phyloP scores from a whole-genome alignment of 2,329 filamentous ascomycete genomes.

The Biscogniauxia mediterranea region DNA sequence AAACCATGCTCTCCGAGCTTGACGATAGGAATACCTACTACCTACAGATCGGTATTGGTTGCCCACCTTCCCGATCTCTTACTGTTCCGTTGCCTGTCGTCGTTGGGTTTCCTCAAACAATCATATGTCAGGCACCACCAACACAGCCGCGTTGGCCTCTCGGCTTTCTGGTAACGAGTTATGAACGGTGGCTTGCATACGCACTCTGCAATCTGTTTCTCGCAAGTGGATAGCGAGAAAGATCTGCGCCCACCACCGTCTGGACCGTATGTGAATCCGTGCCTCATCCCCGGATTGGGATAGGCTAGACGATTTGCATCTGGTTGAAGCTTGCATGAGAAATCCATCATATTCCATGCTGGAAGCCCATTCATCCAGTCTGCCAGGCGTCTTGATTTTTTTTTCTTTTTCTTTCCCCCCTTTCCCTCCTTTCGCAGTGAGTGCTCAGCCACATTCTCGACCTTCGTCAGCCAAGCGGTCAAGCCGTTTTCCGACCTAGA shows the following conservation, averaged over 20 bases:
- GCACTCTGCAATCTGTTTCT: neutral
- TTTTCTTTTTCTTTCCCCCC: too few relatives aligned
- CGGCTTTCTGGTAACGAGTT: neutral
- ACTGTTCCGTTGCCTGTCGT: too few relatives aligned
- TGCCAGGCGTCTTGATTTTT: too few relatives aligned
- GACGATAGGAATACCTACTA: neutral
- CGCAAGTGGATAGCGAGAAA: neutral
- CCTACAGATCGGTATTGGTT: neutral
- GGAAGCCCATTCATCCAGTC: neutral
- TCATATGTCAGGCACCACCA: neutral
- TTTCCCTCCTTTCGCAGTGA: neutral
- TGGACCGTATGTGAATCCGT: neutral
- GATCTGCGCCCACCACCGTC: neutral
- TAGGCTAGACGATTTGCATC: neutral
- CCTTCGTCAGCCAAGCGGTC: neutral
- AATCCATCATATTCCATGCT: neutral
- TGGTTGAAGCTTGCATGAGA: neutral
- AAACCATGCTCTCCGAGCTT: neutral
- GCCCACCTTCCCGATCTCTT: neutral
- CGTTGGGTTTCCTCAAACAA: neutral
- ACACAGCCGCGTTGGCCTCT: conserved; percentile 32
- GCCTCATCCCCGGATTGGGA: neutral
- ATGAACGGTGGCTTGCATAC: neutral
- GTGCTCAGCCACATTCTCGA: neutral
- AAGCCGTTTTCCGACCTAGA: neutral